Evolutionary conservation across 2,329 filamentous ascomycete genomes (phyloP), one percentile per base, ranked within the genome.

Genomic region (Aspergillus sojae): DNA sequence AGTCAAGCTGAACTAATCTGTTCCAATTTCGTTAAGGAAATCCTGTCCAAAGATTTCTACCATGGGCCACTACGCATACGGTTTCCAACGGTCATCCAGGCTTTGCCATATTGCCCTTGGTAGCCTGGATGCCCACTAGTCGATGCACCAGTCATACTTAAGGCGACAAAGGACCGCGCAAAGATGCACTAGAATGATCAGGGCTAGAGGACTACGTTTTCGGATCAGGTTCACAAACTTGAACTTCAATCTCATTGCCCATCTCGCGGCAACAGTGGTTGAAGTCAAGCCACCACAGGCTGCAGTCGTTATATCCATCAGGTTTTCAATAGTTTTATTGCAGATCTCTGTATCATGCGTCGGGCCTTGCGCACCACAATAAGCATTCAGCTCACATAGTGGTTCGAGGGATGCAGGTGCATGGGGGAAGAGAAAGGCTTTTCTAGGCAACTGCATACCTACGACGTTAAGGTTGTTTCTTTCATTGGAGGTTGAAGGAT

Each of bases 61-160:
- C 74, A 78, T 76, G 9, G 74, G 71, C 70, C 70, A 72, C 26
- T 72, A 66, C 19, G 74, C 57, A 50, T 75, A 59, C 3, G 72
- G 70, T 60, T 70, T 74, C 74, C 74, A 77, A 53, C 69, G 62
- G 39, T 71, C 70, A 58, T 76, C 73, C 52, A 78, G 52, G 19
- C 72, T 63, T 39, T 67, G 62, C 74, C 75, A 77, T 26, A 91
- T 82, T 23, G 89, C 89, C 72, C 87, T 85, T 9, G 91, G 86
- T 69, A 91, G 88, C 61, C 87, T 84, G 19, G 85, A 83, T 21
- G 88, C 84, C 70, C 90, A 88, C 46, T 89, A 89, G 41, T 87
- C 83, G 11, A 91, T 78, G 86, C 89, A 92, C 90, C 90, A 92
- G 6, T 71, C 71, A 34, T 89, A 79, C 32, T 81, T 75, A 64